phyloP scores from a whole-genome alignment of 306 rosid species.

The Astragalus glycyphyllos region DNA sequence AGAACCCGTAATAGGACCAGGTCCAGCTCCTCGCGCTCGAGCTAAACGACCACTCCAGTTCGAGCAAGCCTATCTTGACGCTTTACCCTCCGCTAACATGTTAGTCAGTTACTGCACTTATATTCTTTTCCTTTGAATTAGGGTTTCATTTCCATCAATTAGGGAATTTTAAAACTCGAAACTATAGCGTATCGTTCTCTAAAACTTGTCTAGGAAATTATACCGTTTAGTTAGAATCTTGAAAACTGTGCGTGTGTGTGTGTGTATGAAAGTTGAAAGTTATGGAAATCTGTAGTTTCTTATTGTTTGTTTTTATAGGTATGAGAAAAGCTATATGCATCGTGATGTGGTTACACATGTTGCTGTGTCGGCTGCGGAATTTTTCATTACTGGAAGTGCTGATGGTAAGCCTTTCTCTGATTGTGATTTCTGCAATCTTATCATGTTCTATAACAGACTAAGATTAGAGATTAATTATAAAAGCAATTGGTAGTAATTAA shows the following conservation, averaged over 20 bases:
- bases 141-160: slow-evolving; percentile 29
- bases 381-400: slow-evolving; percentile 87
- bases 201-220: not conserved
- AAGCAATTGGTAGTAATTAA: not conserved
- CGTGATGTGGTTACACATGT: slow-evolving; percentile 96
- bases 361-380: slow-evolving; percentile 87
- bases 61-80: slow-evolving; percentile 91
- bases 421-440: slow-evolving; percentile 10
- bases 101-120: slow-evolving; percentile 43
- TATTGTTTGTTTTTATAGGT: slow-evolving; percentile 55
- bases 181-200: not conserved
- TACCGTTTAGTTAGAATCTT: not conserved
- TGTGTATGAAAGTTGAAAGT: not conserved
- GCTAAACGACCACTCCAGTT: slow-evolving; percentile 95
- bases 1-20: slow-evolving; percentile 71
- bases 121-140: slow-evolving; percentile 26
- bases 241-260: not conserved
- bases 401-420: slow-evolving; percentile 62
- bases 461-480: not conserved
- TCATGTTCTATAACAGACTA: not conserved
- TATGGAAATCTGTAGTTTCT: slow-evolving; percentile 5
- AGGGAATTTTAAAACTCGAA: not conserved
- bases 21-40: slow-evolving; percentile 81
- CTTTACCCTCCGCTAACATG: slow-evolving; percentile 93
- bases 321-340: slow-evolving; percentile 98